These are phyloP conservation scores for Trametes sp. DNA, from an alignment of 1,284 basidiomycete genomes.

Conservation along the genomic window DNA sequence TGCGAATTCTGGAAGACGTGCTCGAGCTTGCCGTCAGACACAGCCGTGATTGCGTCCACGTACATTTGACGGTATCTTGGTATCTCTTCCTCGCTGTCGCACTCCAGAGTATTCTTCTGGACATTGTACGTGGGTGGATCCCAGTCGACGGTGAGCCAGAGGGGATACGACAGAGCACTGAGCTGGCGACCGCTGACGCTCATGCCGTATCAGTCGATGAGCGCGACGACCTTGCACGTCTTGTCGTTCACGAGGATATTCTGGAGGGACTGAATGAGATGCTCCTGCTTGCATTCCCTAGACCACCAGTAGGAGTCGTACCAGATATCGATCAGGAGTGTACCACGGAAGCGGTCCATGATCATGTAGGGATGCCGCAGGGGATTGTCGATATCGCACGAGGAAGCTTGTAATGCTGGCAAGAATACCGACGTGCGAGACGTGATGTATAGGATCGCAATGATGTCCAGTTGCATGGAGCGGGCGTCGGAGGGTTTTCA, in stretches of 20 bases:
- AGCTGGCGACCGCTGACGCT: constrained; percentile 5
- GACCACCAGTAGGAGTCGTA: constrained; percentile 9
- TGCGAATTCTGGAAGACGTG: constrained; percentile 6
- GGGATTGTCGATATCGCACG: constrained; percentile 9
- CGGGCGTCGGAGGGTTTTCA: neutral
- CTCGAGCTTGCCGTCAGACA: neutral
- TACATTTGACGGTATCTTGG: neutral
- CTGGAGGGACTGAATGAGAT: constrained; percentile 12
- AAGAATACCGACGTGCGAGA: constrained; percentile 2
- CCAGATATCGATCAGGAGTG: constrained; percentile 5
- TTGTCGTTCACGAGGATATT: constrained; percentile 17
- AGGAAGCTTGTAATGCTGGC: constrained; percentile 2
- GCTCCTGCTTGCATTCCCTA: neutral
- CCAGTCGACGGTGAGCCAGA: constrained; percentile 10
- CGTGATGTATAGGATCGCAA: constrained; percentile 4
- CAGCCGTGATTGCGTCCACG: neutral
- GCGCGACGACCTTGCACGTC: constrained; percentile 6
- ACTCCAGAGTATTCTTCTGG: neutral
- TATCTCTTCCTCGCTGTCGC: constrained; percentile 1
- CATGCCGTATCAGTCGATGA: constrained; percentile 23
- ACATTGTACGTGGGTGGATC: neutral
- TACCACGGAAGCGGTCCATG: constrained; percentile 9
- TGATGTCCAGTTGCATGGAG: constrained; percentile 2
- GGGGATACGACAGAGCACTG: constrained; percentile 15
- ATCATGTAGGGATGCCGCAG: constrained; percentile 9